Conservation (phyloP, 164 flowering plant species). For the Vitis labrusca region DNA sequence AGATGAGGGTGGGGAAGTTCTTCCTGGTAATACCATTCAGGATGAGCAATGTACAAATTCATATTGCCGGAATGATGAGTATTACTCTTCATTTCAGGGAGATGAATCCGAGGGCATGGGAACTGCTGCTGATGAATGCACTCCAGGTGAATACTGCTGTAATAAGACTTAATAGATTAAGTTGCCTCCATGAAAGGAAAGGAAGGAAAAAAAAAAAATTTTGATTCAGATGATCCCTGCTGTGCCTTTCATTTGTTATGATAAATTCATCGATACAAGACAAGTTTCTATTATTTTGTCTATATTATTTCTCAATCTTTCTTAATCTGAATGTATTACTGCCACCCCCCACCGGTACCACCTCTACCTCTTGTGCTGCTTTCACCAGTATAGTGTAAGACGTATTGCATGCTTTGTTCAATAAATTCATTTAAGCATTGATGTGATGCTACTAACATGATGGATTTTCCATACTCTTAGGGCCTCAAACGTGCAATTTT, state of each 20-base stretch:
- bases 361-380: neutral
- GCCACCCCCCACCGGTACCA: neutral
- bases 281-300: too few species aligned
- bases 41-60: conserved; percentile 3
- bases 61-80: neutral
- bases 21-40: neutral
- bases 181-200: too few species aligned
- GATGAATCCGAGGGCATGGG: conserved; percentile 18
- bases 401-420: neutral
- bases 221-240: too few species aligned
- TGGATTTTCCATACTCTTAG: neutral
- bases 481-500: neutral
- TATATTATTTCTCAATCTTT: too few species aligned
- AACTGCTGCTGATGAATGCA: conserved; percentile 17
- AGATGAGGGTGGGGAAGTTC: neutral
- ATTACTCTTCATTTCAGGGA: conserved; percentile 15
- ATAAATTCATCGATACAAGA: too few species aligned
- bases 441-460: neutral
- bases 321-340: neutral
- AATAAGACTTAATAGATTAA: too few species aligned
- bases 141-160: conserved; percentile 17
- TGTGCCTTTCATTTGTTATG: too few species aligned
- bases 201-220: too few species aligned
- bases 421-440: neutral
- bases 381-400: neutral